These are phyloP conservation scores for Penicillium corylophilum DNA, from an alignment of 2,329 filamentous ascomycete species.

Conservation along the genomic window DNA sequence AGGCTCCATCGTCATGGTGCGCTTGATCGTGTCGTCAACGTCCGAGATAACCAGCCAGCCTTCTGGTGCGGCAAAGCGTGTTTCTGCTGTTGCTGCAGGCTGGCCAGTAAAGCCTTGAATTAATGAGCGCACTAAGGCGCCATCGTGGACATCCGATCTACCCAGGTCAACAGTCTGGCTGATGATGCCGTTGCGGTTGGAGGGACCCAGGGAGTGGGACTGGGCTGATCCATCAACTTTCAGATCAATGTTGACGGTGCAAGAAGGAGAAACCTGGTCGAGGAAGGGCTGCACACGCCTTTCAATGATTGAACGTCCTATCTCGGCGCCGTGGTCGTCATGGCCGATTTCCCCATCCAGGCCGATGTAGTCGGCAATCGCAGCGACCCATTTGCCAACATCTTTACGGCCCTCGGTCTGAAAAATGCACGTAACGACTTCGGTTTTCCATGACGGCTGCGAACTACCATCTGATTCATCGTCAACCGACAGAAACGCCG, in stretches of 20 bases:
- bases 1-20: conserved; percentile 77
- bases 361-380: conserved; percentile 67
- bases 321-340: conserved; percentile 32
- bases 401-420: conserved; percentile 67
- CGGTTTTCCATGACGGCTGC: conserved; percentile 66
- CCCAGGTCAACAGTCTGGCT: conserved; percentile 60
- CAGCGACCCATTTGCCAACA: conserved; percentile 66
- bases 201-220: conserved; percentile 63
- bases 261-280: conserved; percentile 70
- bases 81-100: conserved; percentile 61
- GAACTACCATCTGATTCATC: conserved; percentile 18
- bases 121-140: conserved; percentile 46
- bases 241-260: conserved; percentile 65
- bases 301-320: conserved; percentile 64
- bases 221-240: conserved; percentile 47
- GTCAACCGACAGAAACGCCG: conserved; percentile 62
- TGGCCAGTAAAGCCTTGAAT: conserved; percentile 24
- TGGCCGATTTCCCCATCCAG: conserved; percentile 56
- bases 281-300: conserved; percentile 64
- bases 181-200: conserved; percentile 70
- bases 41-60: conserved; percentile 89
- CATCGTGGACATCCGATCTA: conserved; percentile 45
- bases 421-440: conserved; percentile 82
- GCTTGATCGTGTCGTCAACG: conserved; percentile 93
- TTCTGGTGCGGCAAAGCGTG: conserved; percentile 69